phyloP scores from a whole-genome alignment of 176 grass and related monocot species.

The Alloteropsis semialata region DNA sequence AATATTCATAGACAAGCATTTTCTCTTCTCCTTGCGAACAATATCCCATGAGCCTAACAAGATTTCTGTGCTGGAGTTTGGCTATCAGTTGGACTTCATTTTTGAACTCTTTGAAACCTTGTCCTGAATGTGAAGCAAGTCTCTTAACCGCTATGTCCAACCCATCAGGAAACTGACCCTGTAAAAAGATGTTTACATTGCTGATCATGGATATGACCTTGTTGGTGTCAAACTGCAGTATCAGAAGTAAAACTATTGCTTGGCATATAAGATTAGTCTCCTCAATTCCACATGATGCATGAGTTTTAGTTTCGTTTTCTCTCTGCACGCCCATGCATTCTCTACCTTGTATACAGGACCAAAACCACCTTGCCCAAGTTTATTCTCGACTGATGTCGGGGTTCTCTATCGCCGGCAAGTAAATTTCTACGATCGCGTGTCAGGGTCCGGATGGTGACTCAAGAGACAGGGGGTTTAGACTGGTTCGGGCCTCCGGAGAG shows the following conservation, averaged over 20 bases:
- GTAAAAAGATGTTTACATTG: neutral
- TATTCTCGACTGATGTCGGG: too few species aligned
- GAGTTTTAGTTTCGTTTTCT: neutral
- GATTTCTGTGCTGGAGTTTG: constrained; percentile 34
- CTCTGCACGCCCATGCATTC: neutral
- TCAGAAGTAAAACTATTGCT: neutral
- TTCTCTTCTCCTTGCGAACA: constrained; percentile 27
- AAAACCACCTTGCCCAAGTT: constrained; percentile 5
- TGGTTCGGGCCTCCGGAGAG: too few species aligned
- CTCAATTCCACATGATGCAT: neutral
- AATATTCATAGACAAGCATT: constrained; percentile 45
- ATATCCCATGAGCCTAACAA: constrained; percentile 25
- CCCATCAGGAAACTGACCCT: constrained; percentile 37
- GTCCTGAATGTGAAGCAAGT: constrained; percentile 29
- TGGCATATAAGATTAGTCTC: neutral
- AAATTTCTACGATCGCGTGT: too few species aligned
- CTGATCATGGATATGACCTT: neutral
- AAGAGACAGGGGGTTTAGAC: too few species aligned
- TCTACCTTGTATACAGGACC: constrained; percentile 9
- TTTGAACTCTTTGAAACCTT: constrained; percentile 44
- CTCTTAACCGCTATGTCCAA: constrained; percentile 46
- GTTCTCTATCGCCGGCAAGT: too few species aligned
- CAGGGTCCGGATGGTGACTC: too few species aligned
- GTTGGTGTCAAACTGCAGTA: too few species aligned
- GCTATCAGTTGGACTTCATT: constrained; percentile 33